Percentiles rank a stretch among this genome's conserved stretches.
Evolutionary conservation across 2,329 filamentous ascomycete species (phyloP).

Genomic region (Ampelomyces quisqualis): DNA sequence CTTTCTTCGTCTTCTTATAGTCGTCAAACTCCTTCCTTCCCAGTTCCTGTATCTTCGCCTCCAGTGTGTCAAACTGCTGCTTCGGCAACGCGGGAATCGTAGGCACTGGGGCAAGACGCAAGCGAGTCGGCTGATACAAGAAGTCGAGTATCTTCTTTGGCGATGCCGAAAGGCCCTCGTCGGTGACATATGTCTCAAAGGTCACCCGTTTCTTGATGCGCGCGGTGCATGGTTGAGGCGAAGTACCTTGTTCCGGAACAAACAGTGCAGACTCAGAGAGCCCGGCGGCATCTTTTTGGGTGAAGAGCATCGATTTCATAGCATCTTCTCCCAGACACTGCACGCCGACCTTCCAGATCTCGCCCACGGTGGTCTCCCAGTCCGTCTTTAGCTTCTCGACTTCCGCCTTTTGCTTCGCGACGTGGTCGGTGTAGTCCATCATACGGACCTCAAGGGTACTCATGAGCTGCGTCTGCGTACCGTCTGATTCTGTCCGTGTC

Average conservation of each 20-base stretch:
- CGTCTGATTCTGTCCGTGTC: constrained; percentile 10
- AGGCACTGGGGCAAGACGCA: constrained; percentile 6
- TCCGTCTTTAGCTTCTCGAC: constrained; percentile 22
- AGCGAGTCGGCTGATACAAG: constrained; percentile 15
- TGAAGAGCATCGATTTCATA: constrained; percentile 23
- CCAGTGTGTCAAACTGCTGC: constrained; percentile 16
- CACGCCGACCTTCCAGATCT: constrained; percentile 35
- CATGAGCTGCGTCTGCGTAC: constrained; percentile 9
- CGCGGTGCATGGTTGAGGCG: constrained; percentile 1
- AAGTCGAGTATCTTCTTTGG: constrained; percentile 18
- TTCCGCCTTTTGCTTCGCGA: constrained; percentile 21
- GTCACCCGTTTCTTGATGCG: constrained; percentile 25
- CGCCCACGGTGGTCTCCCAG: constrained; percentile 31
- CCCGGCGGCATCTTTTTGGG: constrained; percentile 1
- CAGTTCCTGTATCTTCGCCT: constrained; percentile 16
- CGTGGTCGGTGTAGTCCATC: constrained; percentile 17
- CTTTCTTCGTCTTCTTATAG: constrained; percentile 22
- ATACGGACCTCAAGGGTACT: constrained; percentile 24
- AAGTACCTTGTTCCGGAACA: constrained; percentile 16
- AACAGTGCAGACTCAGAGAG: constrained; percentile 17
- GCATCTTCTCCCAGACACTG: constrained; percentile 23
- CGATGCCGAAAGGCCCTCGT: background rate
- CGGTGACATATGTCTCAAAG: constrained; percentile 13
- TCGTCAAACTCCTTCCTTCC: constrained; percentile 24
- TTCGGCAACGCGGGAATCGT: constrained; percentile 12